Percentiles rank a stretch among this genome's conserved stretches.
phyloP scores from a whole-genome alignment of 768 basidiomycete species.

The Collybia mongolica region DNA sequence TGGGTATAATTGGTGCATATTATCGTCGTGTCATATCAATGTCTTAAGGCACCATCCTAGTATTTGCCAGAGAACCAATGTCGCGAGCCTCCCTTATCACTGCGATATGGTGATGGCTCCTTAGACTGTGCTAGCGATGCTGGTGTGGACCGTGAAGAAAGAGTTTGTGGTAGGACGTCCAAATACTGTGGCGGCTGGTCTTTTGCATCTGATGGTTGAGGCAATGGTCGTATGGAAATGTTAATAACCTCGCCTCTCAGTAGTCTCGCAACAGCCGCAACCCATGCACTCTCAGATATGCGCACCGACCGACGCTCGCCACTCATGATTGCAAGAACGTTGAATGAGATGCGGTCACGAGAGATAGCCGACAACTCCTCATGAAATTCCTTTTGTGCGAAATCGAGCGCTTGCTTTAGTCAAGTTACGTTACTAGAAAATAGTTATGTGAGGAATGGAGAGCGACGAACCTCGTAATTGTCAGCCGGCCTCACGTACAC shows the following conservation, averaged over 20 bases:
- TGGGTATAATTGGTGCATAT: not conserved
- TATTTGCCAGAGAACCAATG: constrained; percentile 15
- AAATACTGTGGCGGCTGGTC: constrained; percentile 42
- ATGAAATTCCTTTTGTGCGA: constrained; percentile 49
- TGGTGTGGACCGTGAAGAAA: constrained; percentile 23
- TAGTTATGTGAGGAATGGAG: not conserved
- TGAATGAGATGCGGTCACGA: constrained; percentile 44
- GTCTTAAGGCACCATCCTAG: not conserved
- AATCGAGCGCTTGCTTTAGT: constrained; percentile 45
- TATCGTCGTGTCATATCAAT: not conserved
- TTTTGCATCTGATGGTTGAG: constrained; percentile 19
- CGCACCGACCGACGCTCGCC: constrained; percentile 34
- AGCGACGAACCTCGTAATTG: constrained; percentile 38
- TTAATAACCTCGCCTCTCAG: constrained; percentile 48
- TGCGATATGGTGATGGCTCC: constrained; percentile 18
- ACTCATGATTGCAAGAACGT: constrained; percentile 30
- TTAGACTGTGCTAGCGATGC: constrained; percentile 17
- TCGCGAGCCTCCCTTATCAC: constrained; percentile 6
- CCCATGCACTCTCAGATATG: constrained; percentile 55
- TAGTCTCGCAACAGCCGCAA: constrained; percentile 35
- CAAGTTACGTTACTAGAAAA: not conserved
- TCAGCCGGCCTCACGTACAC: constrained; percentile 49
- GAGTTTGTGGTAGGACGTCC: constrained; percentile 24
- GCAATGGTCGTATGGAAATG: constrained; percentile 34
- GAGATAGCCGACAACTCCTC: constrained; percentile 34